phyloP scores from a whole-genome alignment of 441 rosid species.

The Macaranga tanarius region DNA sequence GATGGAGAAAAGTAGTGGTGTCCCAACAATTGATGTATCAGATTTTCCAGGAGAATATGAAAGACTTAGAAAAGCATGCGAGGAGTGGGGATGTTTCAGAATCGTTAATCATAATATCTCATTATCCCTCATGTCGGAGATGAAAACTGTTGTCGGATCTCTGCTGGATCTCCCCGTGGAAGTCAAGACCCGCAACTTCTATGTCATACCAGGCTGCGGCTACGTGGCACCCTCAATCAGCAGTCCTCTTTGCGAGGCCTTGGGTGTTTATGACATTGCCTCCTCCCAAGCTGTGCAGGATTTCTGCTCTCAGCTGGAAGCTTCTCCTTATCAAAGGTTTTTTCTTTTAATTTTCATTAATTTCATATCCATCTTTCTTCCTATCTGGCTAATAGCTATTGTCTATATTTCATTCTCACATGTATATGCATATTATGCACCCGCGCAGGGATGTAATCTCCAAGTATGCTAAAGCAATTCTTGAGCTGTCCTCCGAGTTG shows the following conservation, averaged over 20 bases:
- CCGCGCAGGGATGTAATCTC: constrained; percentile 46
- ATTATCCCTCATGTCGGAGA: constrained; percentile 44
- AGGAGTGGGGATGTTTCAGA: constrained; percentile 75
- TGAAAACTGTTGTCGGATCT: constrained; percentile 59
- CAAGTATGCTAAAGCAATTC: constrained; percentile 55
- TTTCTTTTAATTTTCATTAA: background rate
- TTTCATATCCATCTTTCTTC: too few relatives aligned
- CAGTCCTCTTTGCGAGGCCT: constrained; percentile 72
- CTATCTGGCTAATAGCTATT: too few relatives aligned
- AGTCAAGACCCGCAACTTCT: constrained; percentile 50
- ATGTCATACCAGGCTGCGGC: constrained; percentile 61
- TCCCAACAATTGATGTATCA: constrained; percentile 49
- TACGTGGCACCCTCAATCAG: constrained; percentile 43
- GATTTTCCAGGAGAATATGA: constrained; percentile 35
- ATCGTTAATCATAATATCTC: constrained; percentile 61
- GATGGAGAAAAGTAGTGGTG: background rate
- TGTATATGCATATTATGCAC: background rate
- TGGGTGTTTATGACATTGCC: constrained; percentile 60
- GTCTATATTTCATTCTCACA: too few relatives aligned
- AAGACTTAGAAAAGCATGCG: constrained; percentile 50
- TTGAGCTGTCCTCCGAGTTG: constrained; percentile 46
- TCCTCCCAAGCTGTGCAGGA: constrained; percentile 44
- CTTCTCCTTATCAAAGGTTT: constrained; percentile 60
- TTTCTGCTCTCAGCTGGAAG: constrained; percentile 62
- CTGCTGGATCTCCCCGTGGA: constrained; percentile 64